phyloP scores from a whole-genome alignment of 2,329 filamentous ascomycete genomes.

The Penicillium sp. region DNA sequence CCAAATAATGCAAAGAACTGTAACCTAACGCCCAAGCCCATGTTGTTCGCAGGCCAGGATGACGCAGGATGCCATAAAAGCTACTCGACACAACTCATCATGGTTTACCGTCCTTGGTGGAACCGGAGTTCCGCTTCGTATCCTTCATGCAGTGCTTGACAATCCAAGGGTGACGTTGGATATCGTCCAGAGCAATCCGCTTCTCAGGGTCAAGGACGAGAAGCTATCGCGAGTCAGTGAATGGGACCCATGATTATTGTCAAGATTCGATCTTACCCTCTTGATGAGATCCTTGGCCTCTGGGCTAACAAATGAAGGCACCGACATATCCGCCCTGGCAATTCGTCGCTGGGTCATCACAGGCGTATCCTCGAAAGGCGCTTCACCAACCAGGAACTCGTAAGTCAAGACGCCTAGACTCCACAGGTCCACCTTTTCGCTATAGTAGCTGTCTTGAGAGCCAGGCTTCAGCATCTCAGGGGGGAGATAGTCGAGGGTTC shows the following conservation, averaged over 20 bases:
- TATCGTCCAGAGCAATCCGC: slow-evolving; percentile 82
- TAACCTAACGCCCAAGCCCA: slow-evolving; percentile 17
- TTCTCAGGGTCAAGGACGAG: slow-evolving; percentile 93
- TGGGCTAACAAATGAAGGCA: slow-evolving; percentile 83
- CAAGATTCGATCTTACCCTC: slow-evolving; percentile 56
- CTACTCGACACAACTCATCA: slow-evolving; percentile 22
- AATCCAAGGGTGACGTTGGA: slow-evolving; percentile 92
- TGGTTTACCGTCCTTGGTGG: slow-evolving; percentile 34
- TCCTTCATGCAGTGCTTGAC: slow-evolving; percentile 79
- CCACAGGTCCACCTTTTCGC: slow-evolving; percentile 95
- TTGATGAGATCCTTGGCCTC: slow-evolving; percentile 93
- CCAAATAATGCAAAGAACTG: slow-evolving; percentile 15
- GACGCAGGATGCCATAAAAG: slow-evolving; percentile 20
- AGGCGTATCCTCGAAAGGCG: slow-evolving; percentile 92
- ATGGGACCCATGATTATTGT: not conserved
- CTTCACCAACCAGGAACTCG: slow-evolving; percentile 93
- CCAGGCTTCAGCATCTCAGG: slow-evolving; percentile 94
- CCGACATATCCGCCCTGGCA: slow-evolving; percentile 81
- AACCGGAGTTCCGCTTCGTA: slow-evolving; percentile 43
- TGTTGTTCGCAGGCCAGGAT: slow-evolving; percentile 2
- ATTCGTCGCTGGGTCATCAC: slow-evolving; percentile 94
- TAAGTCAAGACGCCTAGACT: slow-evolving; percentile 92
- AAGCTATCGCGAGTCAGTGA: slow-evolving; percentile 53
- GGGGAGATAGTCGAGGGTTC: slow-evolving; percentile 93
- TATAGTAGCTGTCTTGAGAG: slow-evolving; percentile 80